A percentile compares a stretch with the other conserved stretches of the same genome.
phyloP scores from a whole-genome alignment of 176 grass and related monocot genomes.

The Hordeum vulgare region DNA sequence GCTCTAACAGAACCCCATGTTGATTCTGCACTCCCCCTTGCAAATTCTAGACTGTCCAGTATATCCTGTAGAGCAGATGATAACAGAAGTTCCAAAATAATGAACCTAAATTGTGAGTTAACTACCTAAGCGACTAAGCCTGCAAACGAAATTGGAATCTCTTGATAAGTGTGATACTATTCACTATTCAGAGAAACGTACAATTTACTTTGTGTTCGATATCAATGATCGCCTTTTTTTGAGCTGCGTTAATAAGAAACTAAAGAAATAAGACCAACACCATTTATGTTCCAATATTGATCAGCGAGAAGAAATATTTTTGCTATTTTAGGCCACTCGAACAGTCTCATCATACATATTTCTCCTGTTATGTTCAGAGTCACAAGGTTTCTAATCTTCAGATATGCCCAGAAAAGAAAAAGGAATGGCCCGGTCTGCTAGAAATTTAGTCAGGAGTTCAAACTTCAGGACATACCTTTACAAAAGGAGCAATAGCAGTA shows the following conservation, averaged over 20 bases:
- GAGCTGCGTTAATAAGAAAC: background rate
- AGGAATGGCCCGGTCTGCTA: background rate
- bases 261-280: background rate
- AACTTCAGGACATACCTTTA: conserved; percentile 58
- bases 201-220: background rate
- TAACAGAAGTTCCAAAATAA: background rate
- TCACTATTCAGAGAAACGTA: background rate
- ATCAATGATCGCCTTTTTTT: background rate
- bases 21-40: conserved; percentile 65
- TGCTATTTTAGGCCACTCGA: background rate
- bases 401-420: background rate
- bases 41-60: conserved; percentile 89
- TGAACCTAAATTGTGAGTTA: background rate
- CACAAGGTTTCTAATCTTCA: background rate
- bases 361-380: background rate
- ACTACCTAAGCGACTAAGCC: background rate
- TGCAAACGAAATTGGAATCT: background rate
- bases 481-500: conserved; percentile 40
- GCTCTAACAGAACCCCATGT: conserved; percentile 91
- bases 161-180: background rate
- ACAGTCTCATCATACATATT: background rate
- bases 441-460: background rate
- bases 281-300: background rate
- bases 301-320: background rate
- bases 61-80: conserved; percentile 53